Evolutionary conservation across 2,329 filamentous ascomycete species (phyloP).

Genomic region (Didymella pomorum): DNA sequence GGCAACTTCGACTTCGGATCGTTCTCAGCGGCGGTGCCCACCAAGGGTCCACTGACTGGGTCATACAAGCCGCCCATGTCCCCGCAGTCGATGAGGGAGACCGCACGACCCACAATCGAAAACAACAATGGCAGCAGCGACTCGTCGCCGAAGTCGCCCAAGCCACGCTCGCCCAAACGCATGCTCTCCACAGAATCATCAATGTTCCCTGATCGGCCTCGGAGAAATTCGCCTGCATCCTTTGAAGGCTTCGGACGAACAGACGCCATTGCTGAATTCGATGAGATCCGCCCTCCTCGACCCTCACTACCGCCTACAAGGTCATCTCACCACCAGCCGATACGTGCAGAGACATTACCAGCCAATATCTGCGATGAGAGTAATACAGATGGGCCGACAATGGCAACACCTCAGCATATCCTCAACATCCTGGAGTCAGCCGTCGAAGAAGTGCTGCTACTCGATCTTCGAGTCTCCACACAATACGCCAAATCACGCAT

Average conservation of each 20-base stretch:
- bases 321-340: conserved; percentile 25
- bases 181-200: conserved; percentile 56
- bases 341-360: conserved; percentile 59
- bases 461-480: conserved; percentile 87
- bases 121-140: conserved; percentile 28
- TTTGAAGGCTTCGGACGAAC: conserved; percentile 51
- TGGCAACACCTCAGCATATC: conserved; percentile 59
- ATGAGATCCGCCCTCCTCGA: conserved; percentile 41
- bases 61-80: conserved; percentile 38
- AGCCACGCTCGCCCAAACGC: conserved; percentile 58
- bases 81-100: conserved; percentile 46
- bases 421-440: conserved; percentile 58
- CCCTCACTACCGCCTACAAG: conserved; percentile 44
- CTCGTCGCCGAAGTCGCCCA: conserved; percentile 22
- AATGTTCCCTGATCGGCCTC: conserved; percentile 53
- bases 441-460: conserved; percentile 68
- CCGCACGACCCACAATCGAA: conserved; percentile 27
- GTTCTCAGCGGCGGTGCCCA: conserved; percentile 37
- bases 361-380: conserved; percentile 35
- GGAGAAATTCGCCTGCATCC: conserved; percentile 58
- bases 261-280: conserved; percentile 46
- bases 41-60: conserved; percentile 25
- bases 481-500: conserved; percentile 81
- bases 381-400: conserved; percentile 45
- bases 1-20: conserved; percentile 55